Evolutionary conservation across 148 eudicot species (phyloP), one percentile per base, ranked within the genome.

Genomic region (Cornus florida): DNA sequence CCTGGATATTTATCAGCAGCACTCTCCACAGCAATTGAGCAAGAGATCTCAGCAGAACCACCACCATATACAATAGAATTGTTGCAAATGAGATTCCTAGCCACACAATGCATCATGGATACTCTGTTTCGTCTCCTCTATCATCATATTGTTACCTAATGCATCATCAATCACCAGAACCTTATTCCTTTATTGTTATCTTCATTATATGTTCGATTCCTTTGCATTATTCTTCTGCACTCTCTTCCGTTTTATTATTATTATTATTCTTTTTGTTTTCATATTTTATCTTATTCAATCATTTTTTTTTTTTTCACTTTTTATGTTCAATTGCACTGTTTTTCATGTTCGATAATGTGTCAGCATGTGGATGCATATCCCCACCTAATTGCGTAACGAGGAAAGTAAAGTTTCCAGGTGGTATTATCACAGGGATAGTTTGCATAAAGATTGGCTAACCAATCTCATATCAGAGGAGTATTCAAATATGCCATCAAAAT

Each of bases 41-140:
- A 92, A 70, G 98, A 85, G 73, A 92, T 94, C 83, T 94, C 98
- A 72, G 98, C 94, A 19, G 97, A 83, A 19, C 98, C 98, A 82
- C 98, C 97, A 72, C 98, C 97, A 81, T 94, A 94, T 53, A 92
- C 98, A 13, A 94, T 92, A n/a, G 98, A 91, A 72, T 94, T 94
- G 87, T 91, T 92, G 75, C 98, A 97, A 65, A 94, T 91, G 69
- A 94, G 89, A 80, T 94, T 94, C 68, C 98, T 90, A 73, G 98
- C 94, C 57, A 94, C 98, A 94, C 66, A 94, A 87, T 11, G 98
- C 98, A 79, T 94, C 98, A 62, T 95, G 97, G 83, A 95, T 83
- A 81, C 98, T 93, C 57, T 97, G 91, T 83, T 93, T 95, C 23
- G 97, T 95, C 88, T 95, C 99, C 86, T 95, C 99, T 80, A 95